Evolutionary conservation across 177 flowering plant genomes (phyloP), one percentile per base, ranked within the genome.

Genomic region (Vitis hybrid): DNA sequence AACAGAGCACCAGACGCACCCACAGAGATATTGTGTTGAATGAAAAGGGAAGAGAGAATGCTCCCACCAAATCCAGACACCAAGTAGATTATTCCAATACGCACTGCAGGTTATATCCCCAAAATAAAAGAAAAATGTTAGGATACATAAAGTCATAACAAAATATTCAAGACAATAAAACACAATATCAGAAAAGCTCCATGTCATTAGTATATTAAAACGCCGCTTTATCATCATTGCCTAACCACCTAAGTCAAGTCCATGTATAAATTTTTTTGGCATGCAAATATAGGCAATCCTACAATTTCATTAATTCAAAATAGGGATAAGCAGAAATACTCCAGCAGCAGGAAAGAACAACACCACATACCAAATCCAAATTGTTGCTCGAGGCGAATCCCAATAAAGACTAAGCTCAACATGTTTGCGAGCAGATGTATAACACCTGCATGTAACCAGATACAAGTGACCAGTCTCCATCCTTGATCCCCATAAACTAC

Each of bases 1-100:
- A 82, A 84, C n/a, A 86, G 72, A 30, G 89, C 87, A 65, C 89
- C 87, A 52, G 89, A 86, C 1, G 89, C 89, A 51, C 89, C 89
- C 56, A 86, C 86, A 56, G 87, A 81, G 65, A 86, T 82, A 13
- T 70, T 79, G 11, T 30, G 6, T 15, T 72, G 79, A 52, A 82
- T 76, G 65, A 84, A 86, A 60, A 86, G 84, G 2, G 87, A 57
- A n/a, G 88, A 80, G 11, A 86, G 73, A 65, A 84, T 62, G 73
- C 84, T 78, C 11, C 90, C 86, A 52, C 90, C 86, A 62, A 86
- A 65, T 65, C 90, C 90, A 1, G 85, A 79, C 48, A 84, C 11
- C 18, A 84, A 64, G 73, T 86, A 86, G 77, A 86, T 71, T 6
- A 76, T 35, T 24, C 86, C 87, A 15, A 86, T 74, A 55, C 79